A percentile compares a stretch with the other conserved stretches of the same genome.
Conservation (phyloP, 2,329 filamentous ascomycete species). For the Emergomyces orientalis region DNA sequence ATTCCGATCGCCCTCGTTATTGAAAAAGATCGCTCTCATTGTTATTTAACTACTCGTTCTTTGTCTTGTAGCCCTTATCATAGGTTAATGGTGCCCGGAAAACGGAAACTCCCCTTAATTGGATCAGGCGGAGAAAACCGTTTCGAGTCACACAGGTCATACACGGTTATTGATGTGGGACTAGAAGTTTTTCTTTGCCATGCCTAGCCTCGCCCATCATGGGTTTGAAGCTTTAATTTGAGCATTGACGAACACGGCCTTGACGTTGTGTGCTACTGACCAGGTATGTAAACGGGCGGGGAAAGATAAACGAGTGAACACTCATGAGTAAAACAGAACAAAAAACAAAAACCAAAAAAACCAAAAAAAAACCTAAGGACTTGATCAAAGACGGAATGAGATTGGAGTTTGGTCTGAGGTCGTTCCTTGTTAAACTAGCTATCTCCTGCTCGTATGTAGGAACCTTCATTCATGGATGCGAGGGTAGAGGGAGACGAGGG, state of each 20-base stretch:
- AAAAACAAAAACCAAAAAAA: neutral
- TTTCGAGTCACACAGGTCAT: conserved; percentile 1
- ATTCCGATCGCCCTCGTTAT: neutral
- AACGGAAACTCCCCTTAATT: neutral
- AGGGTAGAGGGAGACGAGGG: neutral
- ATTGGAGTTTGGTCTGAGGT: neutral
- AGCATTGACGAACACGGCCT: neutral
- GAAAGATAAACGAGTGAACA: neutral
- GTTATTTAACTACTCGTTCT: neutral
- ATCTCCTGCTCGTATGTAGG: neutral
- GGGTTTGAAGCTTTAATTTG: neutral
- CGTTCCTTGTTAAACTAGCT: neutral
- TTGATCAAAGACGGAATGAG: neutral
- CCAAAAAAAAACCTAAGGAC: too few species aligned
- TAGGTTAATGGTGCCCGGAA: neutral
- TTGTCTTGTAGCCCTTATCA: neutral
- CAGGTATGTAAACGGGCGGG: neutral
- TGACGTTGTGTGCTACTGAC: neutral
- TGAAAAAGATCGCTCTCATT: neutral
- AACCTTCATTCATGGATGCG: neutral
- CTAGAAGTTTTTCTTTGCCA: neutral
- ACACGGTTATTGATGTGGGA: conserved; percentile 3
- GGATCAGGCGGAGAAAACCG: neutral
- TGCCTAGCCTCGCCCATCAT: neutral
- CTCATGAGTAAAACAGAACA: neutral